Percentiles rank a stretch among this genome's conserved stretches.
These are phyloP conservation scores for Ceratocystis ficicola DNA, from an alignment of 2,329 filamentous ascomycete genomes.

Conservation along the genomic window DNA sequence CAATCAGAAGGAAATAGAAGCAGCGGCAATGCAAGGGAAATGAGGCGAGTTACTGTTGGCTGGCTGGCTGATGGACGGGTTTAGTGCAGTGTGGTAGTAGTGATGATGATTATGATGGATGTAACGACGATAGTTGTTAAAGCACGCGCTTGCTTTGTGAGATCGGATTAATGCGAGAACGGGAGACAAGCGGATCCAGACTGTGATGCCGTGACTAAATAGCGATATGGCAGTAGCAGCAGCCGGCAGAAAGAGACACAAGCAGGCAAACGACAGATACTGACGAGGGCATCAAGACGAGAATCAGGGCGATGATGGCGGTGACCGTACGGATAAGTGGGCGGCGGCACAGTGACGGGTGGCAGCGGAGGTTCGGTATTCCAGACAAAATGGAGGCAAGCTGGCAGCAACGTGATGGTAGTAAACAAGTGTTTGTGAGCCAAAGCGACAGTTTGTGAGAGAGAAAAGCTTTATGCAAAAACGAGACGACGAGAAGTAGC, in stretches of 20 bases:
- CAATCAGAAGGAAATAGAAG: background rate
- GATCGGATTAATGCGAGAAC: background rate
- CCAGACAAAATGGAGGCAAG: background rate
- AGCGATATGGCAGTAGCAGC: background rate
- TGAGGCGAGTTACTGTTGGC: background rate
- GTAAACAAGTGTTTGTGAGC: too few species aligned
- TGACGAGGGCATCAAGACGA: too few species aligned
- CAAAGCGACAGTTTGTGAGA: too few species aligned
- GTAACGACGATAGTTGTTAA: background rate
- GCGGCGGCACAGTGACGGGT: background rate
- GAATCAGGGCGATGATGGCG: too few species aligned
- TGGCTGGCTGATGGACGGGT: background rate
- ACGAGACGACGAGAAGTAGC: too few species aligned
- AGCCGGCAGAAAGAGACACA: background rate
- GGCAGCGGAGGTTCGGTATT: background rate
- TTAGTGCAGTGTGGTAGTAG: background rate
- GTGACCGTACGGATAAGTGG: background rate
- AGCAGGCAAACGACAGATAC: too few species aligned
- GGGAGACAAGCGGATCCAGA: slow-evolving; percentile 6
- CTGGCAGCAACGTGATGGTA: background rate
- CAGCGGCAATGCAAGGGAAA: background rate
- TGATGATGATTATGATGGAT: background rate
- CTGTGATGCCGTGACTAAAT: background rate
- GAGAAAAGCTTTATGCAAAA: too few species aligned
- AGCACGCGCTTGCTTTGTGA: background rate